Percentiles rank a stretch among this genome's conserved stretches.
These are phyloP conservation scores for Penicillium sp. DNA, from an alignment of 2,329 filamentous ascomycete genomes.

Conservation along the genomic window DNA sequence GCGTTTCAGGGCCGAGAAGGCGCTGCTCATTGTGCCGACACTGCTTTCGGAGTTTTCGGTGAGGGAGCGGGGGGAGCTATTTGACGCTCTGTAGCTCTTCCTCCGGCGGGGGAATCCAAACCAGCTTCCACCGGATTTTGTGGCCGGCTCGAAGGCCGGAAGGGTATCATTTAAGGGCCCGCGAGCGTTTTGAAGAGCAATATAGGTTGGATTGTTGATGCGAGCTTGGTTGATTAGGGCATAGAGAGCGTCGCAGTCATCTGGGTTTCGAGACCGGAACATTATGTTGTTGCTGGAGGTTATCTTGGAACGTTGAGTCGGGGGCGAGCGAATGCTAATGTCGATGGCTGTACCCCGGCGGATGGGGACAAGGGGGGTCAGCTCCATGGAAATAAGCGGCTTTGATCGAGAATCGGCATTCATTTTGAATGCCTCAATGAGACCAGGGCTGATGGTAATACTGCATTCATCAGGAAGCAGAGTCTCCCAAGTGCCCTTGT, in stretches of 20 bases:
- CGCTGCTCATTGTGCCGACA: conserved; percentile 72
- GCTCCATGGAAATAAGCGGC: conserved; percentile 70
- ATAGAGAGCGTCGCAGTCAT: conserved; percentile 81
- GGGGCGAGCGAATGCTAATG: conserved; percentile 87
- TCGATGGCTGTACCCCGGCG: conserved; percentile 89
- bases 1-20: conserved; percentile 73
- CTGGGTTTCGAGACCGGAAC: conserved; percentile 75
- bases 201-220: conserved; percentile 90
- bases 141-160: conserved; percentile 45
- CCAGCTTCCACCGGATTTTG: conserved; percentile 39
- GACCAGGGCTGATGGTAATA: conserved; percentile 62
- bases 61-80: conserved; percentile 54
- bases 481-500: conserved; percentile 61
- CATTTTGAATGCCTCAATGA: conserved; percentile 64
- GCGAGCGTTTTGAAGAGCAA: conserved; percentile 71
- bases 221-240: conserved; percentile 82
- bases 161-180: conserved; percentile 56
- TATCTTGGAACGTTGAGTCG: conserved; percentile 70
- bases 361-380: conserved; percentile 88
- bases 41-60: conserved; percentile 71
- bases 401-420: conserved; percentile 40
- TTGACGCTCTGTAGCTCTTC: conserved; percentile 58
- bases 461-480: conserved; percentile 63
- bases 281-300: conserved; percentile 76
- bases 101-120: conserved; percentile 54